Evolutionary conservation across 2,329 filamentous ascomycete species (phyloP).

Genomic region (Aspergillus flavus): DNA sequence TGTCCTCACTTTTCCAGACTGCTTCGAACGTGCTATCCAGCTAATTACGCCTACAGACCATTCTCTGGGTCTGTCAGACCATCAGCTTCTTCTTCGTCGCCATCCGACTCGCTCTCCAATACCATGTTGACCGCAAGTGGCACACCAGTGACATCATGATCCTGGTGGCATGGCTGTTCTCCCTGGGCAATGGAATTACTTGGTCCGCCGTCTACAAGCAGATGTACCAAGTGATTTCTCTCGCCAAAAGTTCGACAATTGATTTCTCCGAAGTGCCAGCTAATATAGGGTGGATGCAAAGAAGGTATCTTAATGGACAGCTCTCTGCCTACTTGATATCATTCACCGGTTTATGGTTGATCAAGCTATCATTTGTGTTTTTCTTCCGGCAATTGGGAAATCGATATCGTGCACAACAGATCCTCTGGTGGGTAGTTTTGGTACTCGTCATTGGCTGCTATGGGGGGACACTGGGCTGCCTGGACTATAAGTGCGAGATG

Average conservation of each 20-base stretch:
- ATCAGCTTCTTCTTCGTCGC: neutral
- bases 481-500: constrained; percentile 9
- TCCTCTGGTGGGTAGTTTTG: constrained; percentile 9
- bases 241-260: neutral
- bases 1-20: neutral
- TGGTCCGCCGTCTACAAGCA: neutral
- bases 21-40: neutral
- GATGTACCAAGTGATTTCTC: neutral
- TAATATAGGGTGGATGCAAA: neutral
- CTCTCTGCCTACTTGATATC: constrained; percentile 5
- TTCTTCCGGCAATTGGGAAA: constrained; percentile 9
- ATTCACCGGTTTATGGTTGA: constrained; percentile 1
- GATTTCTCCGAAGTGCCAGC: neutral
- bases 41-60: neutral
- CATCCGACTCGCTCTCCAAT: neutral
- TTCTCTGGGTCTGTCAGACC: neutral
- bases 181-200: neutral
- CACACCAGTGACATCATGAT: neutral
- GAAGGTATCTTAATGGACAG: neutral
- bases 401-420: constrained; percentile 5
- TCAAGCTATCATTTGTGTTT: constrained; percentile 11
- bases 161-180: neutral
- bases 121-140: neutral
- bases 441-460: neutral
- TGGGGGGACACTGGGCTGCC: neutral